These are phyloP conservation scores for Alternaria burnsii DNA, from an alignment of 2,329 filamentous ascomycete species.

Conservation along the genomic window DNA sequence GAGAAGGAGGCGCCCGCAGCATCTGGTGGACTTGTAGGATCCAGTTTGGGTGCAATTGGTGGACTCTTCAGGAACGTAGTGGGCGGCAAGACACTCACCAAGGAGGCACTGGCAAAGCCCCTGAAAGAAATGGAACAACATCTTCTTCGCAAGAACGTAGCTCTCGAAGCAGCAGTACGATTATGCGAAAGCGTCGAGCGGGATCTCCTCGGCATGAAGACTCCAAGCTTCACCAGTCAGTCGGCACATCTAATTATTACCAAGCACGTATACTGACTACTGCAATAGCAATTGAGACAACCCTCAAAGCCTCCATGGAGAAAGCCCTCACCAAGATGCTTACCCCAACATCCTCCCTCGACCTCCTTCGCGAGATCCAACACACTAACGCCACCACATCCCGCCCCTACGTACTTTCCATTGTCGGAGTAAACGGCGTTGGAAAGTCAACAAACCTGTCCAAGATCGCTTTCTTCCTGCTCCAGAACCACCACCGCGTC, in stretches of 20 bases:
- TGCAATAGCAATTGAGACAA: constrained; percentile 72
- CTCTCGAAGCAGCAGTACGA: constrained; percentile 89
- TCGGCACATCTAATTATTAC: constrained; percentile 5
- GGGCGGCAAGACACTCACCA: constrained; percentile 89
- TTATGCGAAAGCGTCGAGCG: constrained; percentile 91
- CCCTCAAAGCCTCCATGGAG: constrained; percentile 87
- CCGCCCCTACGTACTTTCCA: constrained; percentile 95
- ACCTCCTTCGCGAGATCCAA: constrained; percentile 92
- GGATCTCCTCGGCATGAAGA: constrained; percentile 89
- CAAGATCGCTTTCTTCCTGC: constrained; percentile 97
- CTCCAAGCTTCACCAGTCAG: constrained; percentile 82
- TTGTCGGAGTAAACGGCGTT: constrained; percentile 97
- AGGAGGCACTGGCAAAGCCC: constrained; percentile 87
- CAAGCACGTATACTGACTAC: constrained; percentile 18
- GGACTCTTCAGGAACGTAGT: constrained; percentile 94
- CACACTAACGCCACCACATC: constrained; percentile 68
- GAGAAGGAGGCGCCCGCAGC: constrained; percentile 34
- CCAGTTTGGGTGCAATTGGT: constrained; percentile 81
- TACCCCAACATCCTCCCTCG: constrained; percentile 92
- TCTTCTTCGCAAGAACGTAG: constrained; percentile 93
- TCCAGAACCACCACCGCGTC: constrained; percentile 97
- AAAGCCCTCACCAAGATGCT: constrained; percentile 93
- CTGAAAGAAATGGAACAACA: constrained; percentile 97
- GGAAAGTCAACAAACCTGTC: constrained; percentile 97
- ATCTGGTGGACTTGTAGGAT: constrained; percentile 73